Percentiles rank a stretch among this genome's conserved stretches.
These are phyloP conservation scores for Daldinia caldariorum DNA, from an alignment of 495 filamentous ascomycete species.

Conservation along the genomic window DNA sequence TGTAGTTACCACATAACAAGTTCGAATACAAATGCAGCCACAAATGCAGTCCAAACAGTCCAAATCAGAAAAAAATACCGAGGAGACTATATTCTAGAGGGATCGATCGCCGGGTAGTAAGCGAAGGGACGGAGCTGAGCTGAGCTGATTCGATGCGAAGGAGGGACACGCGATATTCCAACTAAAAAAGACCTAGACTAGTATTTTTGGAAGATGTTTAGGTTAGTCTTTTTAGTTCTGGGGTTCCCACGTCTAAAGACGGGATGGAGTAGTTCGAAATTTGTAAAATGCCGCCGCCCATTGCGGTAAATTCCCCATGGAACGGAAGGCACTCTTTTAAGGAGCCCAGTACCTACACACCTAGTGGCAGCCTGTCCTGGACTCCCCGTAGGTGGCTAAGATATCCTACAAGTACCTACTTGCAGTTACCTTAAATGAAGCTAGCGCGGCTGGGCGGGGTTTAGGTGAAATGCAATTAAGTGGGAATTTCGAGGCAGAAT, in stretches of 20 bases:
- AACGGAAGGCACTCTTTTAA: constrained; percentile 40
- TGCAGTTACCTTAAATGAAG: constrained; percentile 35
- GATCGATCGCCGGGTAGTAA: constrained; percentile 27
- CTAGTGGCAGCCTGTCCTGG: constrained; percentile 6
- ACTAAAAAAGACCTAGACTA: constrained; percentile 15
- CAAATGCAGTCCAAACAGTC: neutral
- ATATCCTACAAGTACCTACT: constrained; percentile 16
- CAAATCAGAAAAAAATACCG: constrained; percentile 37
- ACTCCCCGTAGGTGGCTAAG: constrained; percentile 1
- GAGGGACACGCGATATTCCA: constrained; percentile 33
- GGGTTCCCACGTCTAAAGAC: constrained; percentile 35
- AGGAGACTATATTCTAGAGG: constrained; percentile 22
- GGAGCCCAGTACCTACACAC: constrained; percentile 19
- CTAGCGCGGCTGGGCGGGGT: constrained; percentile 42
- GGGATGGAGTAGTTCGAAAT: constrained; percentile 36
- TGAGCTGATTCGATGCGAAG: constrained; percentile 19
- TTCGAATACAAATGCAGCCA: neutral
- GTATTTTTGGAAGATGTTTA: constrained; percentile 19
- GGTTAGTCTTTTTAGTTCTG: constrained; percentile 19
- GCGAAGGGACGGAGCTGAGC: constrained; percentile 9
- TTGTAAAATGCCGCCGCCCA: constrained; percentile 47
- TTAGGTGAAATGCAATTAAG: constrained; percentile 40
- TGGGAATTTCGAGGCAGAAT: constrained; percentile 29
- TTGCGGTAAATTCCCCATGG: constrained; percentile 47
- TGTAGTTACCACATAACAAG: constrained; percentile 35